phyloP scores from a whole-genome alignment of 352 stramenopile genomes.

The Aphanomyces cochlioides region DNA sequence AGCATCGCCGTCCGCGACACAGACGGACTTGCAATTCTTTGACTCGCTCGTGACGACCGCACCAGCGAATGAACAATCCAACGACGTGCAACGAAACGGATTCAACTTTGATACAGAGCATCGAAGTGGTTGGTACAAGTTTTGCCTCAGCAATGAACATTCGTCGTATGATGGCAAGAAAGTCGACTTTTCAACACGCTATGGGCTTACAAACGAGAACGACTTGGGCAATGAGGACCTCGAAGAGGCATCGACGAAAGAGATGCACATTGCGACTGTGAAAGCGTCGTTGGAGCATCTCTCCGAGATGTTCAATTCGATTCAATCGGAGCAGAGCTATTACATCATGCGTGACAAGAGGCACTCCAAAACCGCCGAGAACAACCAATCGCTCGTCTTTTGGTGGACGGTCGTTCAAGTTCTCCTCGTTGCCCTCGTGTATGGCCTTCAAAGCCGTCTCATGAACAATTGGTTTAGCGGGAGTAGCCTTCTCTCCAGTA shows the following conservation, averaged over 20 bases:
- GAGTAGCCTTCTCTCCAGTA: conserved; percentile 58
- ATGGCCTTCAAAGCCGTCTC: conserved; percentile 66
- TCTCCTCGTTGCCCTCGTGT: conserved; percentile 58
- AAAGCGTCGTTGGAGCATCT: conserved; percentile 59
- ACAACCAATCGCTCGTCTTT: conserved; percentile 73
- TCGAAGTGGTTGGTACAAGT: conserved; percentile 81
- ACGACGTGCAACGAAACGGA: conserved; percentile 69
- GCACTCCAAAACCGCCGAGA: conserved; percentile 67
- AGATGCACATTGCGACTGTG: conserved; percentile 68
- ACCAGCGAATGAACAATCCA: conserved; percentile 52
- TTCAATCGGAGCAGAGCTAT: conserved; percentile 77
- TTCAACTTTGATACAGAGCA: conserved; percentile 87
- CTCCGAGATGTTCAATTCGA: conserved; percentile 58
- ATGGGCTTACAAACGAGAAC: conserved; percentile 70
- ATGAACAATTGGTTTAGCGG: conserved; percentile 85
- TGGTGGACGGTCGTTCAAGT: conserved; percentile 78
- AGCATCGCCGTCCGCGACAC: conserved; percentile 43
- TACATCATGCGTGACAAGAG: conserved; percentile 63
- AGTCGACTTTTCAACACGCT: conserved; percentile 80
- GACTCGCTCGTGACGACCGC: conserved; percentile 62
- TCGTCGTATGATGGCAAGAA: conserved; percentile 56
- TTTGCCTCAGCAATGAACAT: conserved; percentile 77
- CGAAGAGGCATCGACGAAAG: conserved; percentile 53
- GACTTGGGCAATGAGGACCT: conserved; percentile 73
- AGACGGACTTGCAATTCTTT: conserved; percentile 68